Base-by-base conservation (phyloP, 1,284 basidiomycete species). In the Trichosporon inkin region DNA sequence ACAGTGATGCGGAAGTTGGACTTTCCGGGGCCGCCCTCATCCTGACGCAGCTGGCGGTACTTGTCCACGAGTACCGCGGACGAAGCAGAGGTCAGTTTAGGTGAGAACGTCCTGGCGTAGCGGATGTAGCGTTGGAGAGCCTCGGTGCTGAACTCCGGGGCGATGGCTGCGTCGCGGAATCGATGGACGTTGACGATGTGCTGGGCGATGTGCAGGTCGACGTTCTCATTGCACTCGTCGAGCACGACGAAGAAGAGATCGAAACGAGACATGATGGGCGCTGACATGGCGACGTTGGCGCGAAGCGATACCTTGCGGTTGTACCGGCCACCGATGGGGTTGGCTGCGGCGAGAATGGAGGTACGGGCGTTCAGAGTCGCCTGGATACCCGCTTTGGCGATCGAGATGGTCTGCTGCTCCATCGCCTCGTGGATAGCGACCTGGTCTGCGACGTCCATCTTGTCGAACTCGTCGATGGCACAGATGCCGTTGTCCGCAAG, bases 381-480 rank as follows among this genome's bases (percentile, higher is more conserved):
- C 73, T 99, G 95, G 68, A 99, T 98, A 63, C 96, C 96, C 2
- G 96, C 96, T 78, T 99, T 99, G 56, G 96, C 96, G 68, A 99
- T 98, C 36, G 93, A 97, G 71, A 99, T 98, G 1, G 95, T 99
- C 81, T 99, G 95, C 80, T 99, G 95, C 85, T 99, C 95, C 95
- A 99, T 99, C 2, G 96, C 94, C 83, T 99, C 95, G 83, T 99
- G 96, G 68, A 99, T 99, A 36, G 96, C 96, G 44, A 99, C 93
- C 77, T 99, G 96, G 78, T 99, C 96, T 2, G 91, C 87, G 52
- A 98, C 85, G 77, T 99, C 95, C 96, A 99, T 99, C 81, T 99
- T 99, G 84, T 99, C 95, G 76, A 99, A 99, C 78, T 99, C 96
- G 81, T 99, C 96, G 71, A 99, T 99, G 14, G 95, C 94, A 73